Base-by-base conservation (phyloP, 2,329 filamentous ascomycete genomes). In the Parascedosporium putredinis region DNA sequence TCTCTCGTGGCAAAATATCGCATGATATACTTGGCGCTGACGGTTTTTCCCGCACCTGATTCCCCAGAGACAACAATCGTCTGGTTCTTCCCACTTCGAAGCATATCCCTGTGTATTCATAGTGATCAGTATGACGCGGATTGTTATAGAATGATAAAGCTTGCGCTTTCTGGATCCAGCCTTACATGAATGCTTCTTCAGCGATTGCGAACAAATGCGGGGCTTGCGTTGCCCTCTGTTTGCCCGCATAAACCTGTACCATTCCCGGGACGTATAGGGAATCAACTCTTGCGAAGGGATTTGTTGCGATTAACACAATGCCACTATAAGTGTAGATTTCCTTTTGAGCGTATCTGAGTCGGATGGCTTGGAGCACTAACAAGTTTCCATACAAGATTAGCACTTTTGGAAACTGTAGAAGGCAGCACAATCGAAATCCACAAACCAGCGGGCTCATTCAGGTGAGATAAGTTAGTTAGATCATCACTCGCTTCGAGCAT, bases 21-120 rank as follows among this genome's bases (percentile, higher is more conserved):
- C 93, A 98, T 98, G 65, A 98, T 97, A 70, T 98, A 97, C 73
- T 98, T 98, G 60, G 93, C 93, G 69, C 91, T 97, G 66, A 98
- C 93, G 4, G 93, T 98, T 74, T 98, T 98, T 62, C 93, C 93
- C 55, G 93, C 93, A 78, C 93, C 93, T 50, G 93, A 98, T 69
- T 98, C 93, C 65, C 93, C 93, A 31, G 93, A 98, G n/a, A 98
- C 93, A 49, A 98, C 93, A 55, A 98, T 88, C 34, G 93, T 98
- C 73, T 98, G 93, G 70, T 98, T 98, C 69, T 89, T 90, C 59
- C 79, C 78, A 71, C 96, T 93, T 57, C 93, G 86, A 63, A 98
- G 71, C 93, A 98, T 98, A 73, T 98, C 93, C 63, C 87, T 93
- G 59, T 24, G 50, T 3, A 9, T 23, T 5, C 40, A 12, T n/a